phyloP scores from a whole-genome alignment of 306 rosid species.

The cucumber (Cucumis sativus) region DNA sequence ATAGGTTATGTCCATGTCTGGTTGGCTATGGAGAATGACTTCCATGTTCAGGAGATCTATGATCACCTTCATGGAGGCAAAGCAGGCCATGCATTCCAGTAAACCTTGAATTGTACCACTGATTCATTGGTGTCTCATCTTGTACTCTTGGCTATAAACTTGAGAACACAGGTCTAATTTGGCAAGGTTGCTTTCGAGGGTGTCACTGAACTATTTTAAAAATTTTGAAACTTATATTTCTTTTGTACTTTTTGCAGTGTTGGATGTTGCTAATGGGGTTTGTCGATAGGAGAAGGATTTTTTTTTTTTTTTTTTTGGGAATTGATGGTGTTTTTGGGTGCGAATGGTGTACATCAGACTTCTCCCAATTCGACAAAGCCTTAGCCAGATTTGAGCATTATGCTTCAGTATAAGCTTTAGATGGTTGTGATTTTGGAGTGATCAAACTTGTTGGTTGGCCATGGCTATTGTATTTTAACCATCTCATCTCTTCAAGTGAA shows the following conservation, averaged over 20 bases:
- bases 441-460: not conserved
- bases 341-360: not conserved
- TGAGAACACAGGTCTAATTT: not conserved
- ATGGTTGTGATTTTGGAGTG: not conserved
- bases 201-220: not conserved
- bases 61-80: not conserved
- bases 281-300: not conserved
- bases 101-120: not conserved
- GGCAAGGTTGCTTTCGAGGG: not conserved
- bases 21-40: not conserved
- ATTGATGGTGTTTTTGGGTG: not conserved
- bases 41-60: not conserved
- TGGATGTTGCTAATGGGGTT: not conserved
- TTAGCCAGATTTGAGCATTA: not conserved
- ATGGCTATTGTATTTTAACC: not conserved
- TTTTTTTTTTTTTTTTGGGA: not conserved
- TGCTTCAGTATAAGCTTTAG: not conserved
- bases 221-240: not conserved
- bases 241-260: not conserved
- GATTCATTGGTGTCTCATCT: not conserved
- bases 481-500: conserved; percentile 13
- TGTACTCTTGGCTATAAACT: not conserved
- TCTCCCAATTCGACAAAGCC: not conserved
- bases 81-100: not conserved
- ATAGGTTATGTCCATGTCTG: not conserved